Conservation (phyloP, 352 stramenopile species). For the Pseudoperonospora humuli region DNA sequence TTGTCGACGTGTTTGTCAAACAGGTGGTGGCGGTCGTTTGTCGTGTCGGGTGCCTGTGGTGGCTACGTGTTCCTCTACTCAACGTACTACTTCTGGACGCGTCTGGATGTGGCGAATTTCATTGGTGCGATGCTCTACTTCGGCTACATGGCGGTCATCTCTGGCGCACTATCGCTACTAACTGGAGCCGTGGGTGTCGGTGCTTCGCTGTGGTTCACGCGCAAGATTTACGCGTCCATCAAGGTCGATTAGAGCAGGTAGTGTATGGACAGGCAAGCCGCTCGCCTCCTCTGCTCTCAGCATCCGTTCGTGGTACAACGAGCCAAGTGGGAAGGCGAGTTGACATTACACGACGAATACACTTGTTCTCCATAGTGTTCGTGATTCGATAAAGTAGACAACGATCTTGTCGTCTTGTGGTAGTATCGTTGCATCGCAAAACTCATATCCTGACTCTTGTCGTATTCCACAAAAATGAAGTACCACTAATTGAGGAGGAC, state of each 20-base stretch:
- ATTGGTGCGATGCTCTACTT: conserved; percentile 94
- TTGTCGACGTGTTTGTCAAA: background rate
- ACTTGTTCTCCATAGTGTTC: conserved; percentile 9
- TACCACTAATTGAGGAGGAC: background rate
- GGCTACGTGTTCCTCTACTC: conserved; percentile 99
- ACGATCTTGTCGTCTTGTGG: conserved; percentile 3
- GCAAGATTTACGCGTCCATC: conserved; percentile 93
- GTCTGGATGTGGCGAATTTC: conserved; percentile 91
- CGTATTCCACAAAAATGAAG: conserved; percentile 3
- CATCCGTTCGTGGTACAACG: too few species aligned
- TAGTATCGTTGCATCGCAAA: conserved; percentile 16
- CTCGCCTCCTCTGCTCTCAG: conserved; percentile 2
- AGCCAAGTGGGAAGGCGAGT: too few species aligned
- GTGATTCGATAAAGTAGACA: too few species aligned
- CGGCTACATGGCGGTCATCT: conserved; percentile 99
- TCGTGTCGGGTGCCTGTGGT: conserved; percentile 93
- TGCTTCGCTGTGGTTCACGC: conserved; percentile 97
- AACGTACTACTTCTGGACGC: conserved; percentile 96
- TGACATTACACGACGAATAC: conserved; percentile 15
- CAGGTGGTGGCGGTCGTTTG: conserved; percentile 98
- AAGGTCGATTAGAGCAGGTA: conserved; percentile 34
- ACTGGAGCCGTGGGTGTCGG: conserved; percentile 95
- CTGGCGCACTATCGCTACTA: conserved; percentile 92
- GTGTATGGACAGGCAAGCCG: conserved; percentile 1
- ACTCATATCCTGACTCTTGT: conserved; percentile 7